Evolutionary conservation across 441 rosid genomes (phyloP).

Genomic region (Jatropha multifida): DNA sequence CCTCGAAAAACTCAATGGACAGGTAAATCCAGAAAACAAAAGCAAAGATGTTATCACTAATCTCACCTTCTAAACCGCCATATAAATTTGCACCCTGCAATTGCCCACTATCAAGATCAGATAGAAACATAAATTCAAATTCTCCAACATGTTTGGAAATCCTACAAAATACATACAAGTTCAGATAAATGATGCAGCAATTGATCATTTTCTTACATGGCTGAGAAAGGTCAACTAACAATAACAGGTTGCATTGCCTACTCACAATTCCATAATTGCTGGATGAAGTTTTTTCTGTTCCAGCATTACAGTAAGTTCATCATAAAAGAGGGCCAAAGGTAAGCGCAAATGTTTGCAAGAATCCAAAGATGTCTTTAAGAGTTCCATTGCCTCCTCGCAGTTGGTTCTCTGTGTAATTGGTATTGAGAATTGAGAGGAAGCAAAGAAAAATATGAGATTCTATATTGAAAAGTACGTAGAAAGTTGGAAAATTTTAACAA

Average conservation of each 20-base stretch:
- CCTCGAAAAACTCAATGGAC: slow-evolving; percentile 6
- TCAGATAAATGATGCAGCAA: slow-evolving; percentile 11
- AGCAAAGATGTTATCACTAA: slow-evolving; percentile 17
- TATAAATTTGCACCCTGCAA: slow-evolving; percentile 36
- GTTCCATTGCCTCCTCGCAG: slow-evolving; percentile 75
- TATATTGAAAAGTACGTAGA: background rate
- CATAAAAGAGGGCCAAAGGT: slow-evolving; percentile 64
- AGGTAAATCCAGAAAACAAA: slow-evolving; percentile 8
- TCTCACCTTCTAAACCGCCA: slow-evolving; percentile 72
- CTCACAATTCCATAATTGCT: slow-evolving; percentile 76
- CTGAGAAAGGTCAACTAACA: slow-evolving; percentile 25
- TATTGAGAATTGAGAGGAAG: slow-evolving; percentile 19
- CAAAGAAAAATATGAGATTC: background rate
- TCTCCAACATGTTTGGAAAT: slow-evolving; percentile 75
- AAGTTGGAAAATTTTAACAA: background rate
- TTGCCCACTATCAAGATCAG: slow-evolving; percentile 71
- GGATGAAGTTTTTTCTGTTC: slow-evolving; percentile 59
- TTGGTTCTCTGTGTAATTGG: slow-evolving; percentile 51
- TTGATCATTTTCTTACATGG: slow-evolving; percentile 20
- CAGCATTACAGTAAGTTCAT: slow-evolving; percentile 62
- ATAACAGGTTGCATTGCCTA: slow-evolving; percentile 19
- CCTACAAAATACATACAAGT: slow-evolving; percentile 45
- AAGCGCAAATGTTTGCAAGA: slow-evolving; percentile 66
- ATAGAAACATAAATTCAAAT: slow-evolving; percentile 69
- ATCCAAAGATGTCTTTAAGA: slow-evolving; percentile 62